Evolutionary conservation across 225 moss, liverwort and hornwort species (phyloP).

Genomic region (Pseudoscleropodium purum): DNA sequence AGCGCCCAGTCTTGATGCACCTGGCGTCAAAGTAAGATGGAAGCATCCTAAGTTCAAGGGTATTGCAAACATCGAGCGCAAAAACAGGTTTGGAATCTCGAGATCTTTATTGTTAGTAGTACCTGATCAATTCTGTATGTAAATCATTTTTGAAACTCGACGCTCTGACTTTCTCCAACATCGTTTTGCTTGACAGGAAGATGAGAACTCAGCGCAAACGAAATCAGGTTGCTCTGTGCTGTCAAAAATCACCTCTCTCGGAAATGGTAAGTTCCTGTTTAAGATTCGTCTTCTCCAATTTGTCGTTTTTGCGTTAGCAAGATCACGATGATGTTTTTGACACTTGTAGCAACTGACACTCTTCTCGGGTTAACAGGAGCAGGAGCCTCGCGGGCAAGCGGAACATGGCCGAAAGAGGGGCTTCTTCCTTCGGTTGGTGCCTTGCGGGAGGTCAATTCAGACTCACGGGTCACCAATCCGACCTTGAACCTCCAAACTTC

Average conservation of each 20-base stretch:
- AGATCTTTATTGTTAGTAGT: background rate
- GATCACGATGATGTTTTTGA: background rate
- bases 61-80: slow-evolving; percentile 23
- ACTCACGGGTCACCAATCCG: slow-evolving; percentile 23
- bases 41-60: slow-evolving; percentile 31
- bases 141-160: background rate
- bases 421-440: slow-evolving; percentile 41
- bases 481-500: slow-evolving; percentile 3
- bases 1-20: slow-evolving; percentile 16
- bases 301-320: background rate
- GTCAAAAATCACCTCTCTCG: slow-evolving; percentile 36
- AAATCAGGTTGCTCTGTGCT: slow-evolving; percentile 47
- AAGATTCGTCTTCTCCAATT: background rate
- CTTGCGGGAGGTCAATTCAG: slow-evolving; percentile 32
- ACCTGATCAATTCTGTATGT: background rate
- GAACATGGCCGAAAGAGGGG: slow-evolving; percentile 10
- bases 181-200: slow-evolving; percentile 34
- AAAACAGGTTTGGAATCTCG: slow-evolving; percentile 29
- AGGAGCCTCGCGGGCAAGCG: background rate
- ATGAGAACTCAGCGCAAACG: slow-evolving; percentile 34
- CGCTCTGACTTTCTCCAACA: background rate
- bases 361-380: background rate
- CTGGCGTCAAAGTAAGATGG: slow-evolving; percentile 37
- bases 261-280: slow-evolving; percentile 6
- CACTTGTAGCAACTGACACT: background rate